Base-by-base conservation (phyloP, 2,329 filamentous ascomycete species). In the Aspergillus floridensis region DNA sequence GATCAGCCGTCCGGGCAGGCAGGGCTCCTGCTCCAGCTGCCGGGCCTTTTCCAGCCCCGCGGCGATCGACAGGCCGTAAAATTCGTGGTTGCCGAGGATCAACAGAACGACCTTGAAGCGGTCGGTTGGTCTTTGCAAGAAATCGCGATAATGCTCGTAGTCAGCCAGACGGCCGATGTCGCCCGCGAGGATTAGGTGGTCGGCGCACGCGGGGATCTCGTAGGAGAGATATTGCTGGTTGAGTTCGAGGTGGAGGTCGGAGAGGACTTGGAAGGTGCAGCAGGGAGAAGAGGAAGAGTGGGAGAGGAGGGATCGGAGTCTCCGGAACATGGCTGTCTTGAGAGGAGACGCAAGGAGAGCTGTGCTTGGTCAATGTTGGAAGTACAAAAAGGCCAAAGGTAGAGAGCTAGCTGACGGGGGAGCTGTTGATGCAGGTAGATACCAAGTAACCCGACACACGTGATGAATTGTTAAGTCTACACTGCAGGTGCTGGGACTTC, bases 191-290 rank as follows among this genome's bases (percentile, higher is more conserved):
- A 70, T 66, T 6, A 69, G 64, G 44, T 67, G 29, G 52, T 66
- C 59, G 1, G 66, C 61, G 29, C 63, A 64, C 0, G 57, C 51
- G 0, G 68, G 65, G 3, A 72, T 65, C 3, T 66, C 59, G 47
- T 65, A 70, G 6, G 63, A 65, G 1, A 26, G 2, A 31, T 71
- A 73, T 52, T 72, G 68, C 29, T 63, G 64, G 22, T 68, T 68
- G 10, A 72, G 54, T 29, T 70, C 70, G 1, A 72, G 69, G 53
- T 72, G 71, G 10, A 72, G 66, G 29, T 72, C 71, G 8, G 72
- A 72, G 8, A 74, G 57, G 2, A 71, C 16, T 55, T 71, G 65
- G 16, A 74, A 69, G 14, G 66, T 3, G 22, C 22, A 22, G 3
- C 3, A 22, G 22, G 22, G 22, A 4, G 31, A 7, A 32, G 31